Base-by-base conservation (phyloP, 2,329 filamentous ascomycete species). In the Clonostachys sp. region DNA sequence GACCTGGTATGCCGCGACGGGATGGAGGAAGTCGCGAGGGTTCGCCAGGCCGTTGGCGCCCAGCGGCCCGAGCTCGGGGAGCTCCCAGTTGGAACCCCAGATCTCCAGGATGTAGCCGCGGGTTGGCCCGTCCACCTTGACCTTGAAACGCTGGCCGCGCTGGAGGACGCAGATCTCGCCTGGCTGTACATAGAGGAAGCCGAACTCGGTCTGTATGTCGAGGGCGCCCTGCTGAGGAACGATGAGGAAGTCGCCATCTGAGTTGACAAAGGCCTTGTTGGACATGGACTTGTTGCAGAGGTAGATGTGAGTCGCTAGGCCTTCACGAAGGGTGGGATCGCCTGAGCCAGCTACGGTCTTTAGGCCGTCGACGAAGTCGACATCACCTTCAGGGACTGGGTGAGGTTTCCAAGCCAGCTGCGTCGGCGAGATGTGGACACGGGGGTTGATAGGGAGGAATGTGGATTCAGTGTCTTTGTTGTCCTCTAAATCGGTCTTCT, bases 91-190 rank as follows among this genome's bases (percentile, higher is more conserved):
- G 17, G 79, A 79, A 57, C 83, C 74, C 64, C 83, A 87, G 12
- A 86, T 68, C 61, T 87, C 85, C 34, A 85, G 73, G 50, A 86
- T 84, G 60, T 89, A 89, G 33, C 86, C 86, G 51, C 83, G 67
- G 2, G 78, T 77, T 5, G 77, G 77, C 5, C 77, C 77, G 12
- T 73, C 68, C 5, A 84, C 68, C 18, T 70, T 72, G 6, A 86
- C 79, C 34, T 78, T 78, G 64, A 83, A 85, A 55, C 80, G 68
- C 47, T 85, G 71, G 20, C 83, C 83, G 14, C 81, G 68, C 12
- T 80, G 81, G 33, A 86, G 80, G 1, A 86, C 78, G 45, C 73
- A 78, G 42, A 86, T 84, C 57, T 86, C 83, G 50, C 77, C 78
- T 1, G 83, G 83, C 45, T 81, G 73, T 12, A 86, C 74, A 39